phyloP scores from a whole-genome alignment of 75 land plant species.

The Sequoia sempervirens region DNA sequence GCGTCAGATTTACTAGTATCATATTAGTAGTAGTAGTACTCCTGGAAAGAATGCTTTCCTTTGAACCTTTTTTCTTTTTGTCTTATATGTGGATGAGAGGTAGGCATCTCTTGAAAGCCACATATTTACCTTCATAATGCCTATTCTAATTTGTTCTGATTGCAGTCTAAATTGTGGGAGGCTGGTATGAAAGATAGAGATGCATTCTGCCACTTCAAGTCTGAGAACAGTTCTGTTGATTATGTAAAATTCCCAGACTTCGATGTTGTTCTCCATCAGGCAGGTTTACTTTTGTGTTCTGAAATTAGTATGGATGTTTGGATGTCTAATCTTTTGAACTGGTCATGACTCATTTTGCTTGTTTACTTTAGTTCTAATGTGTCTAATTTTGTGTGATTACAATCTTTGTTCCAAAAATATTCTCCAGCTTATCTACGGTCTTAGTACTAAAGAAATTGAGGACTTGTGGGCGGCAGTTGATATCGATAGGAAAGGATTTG shows the following conservation, averaged over 20 bases:
- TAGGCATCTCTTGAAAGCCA: not conserved
- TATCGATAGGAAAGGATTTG: constrained; percentile 48
- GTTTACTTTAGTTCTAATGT: not conserved
- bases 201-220: constrained; percentile 61
- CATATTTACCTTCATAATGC: not conserved
- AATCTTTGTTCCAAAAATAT: not conserved
- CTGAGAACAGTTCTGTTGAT: constrained; percentile 30
- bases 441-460: constrained; percentile 40
- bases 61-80: not conserved
- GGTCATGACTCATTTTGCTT: not conserved
- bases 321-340: not conserved
- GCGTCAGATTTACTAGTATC: not conserved
- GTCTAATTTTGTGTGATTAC: not conserved
- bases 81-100: not conserved
- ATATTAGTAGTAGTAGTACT: not conserved
- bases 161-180: constrained; percentile 39
- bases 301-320: not conserved
- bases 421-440: constrained; percentile 31
- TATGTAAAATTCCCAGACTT: constrained; percentile 48
- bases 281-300: constrained; percentile 6
- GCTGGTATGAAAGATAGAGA: constrained; percentile 41
- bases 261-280: constrained; percentile 55
- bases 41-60: not conserved
- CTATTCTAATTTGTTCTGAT: constrained; percentile 4
- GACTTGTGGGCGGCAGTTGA: constrained; percentile 61